Percentiles rank a stretch among this genome's conserved stretches.
These are phyloP conservation scores for Candida germanica DNA, from an alignment of 805 yeast species.

Conservation along the genomic window DNA sequence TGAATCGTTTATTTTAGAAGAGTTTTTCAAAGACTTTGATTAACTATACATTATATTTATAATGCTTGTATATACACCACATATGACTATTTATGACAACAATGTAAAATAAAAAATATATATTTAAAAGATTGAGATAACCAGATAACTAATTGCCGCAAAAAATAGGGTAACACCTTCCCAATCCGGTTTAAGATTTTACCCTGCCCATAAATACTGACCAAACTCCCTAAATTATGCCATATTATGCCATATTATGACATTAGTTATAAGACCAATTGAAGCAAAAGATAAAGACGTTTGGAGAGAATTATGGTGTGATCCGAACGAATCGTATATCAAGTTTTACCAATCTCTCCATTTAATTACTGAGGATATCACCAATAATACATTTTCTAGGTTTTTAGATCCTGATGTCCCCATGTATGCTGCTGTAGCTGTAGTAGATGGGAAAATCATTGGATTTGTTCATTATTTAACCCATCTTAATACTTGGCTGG, in stretches of 20 bases:
- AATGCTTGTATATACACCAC: conserved; percentile 1
- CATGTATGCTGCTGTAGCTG: conserved; percentile 49
- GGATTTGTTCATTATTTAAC: conserved; percentile 51
- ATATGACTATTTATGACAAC: background rate
- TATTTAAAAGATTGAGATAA: no score
- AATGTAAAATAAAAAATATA: background rate
- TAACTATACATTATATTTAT: no score
- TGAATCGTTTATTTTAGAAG: conserved; percentile 4
- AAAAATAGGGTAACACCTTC: no score
- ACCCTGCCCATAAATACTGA: no score
- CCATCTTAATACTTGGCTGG: conserved; percentile 51
- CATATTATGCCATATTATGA: no score
- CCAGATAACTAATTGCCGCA: no score
- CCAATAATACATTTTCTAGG: conserved; percentile 43
- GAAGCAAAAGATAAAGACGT: conserved; percentile 39
- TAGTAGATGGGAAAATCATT: conserved; percentile 32
- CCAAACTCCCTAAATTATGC: no score
- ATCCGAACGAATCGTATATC: conserved; percentile 32
- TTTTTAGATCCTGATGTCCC: conserved; percentile 44
- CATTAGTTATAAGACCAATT: conserved; percentile 37
- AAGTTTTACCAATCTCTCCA: conserved; percentile 39
- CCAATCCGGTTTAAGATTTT: no score
- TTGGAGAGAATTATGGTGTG: conserved; percentile 45
- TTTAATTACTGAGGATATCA: conserved; percentile 30
- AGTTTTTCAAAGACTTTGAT: conserved; percentile 4